phyloP scores from a whole-genome alignment of 2,329 filamentous ascomycete species.

The Diaporthe ilicicola region DNA sequence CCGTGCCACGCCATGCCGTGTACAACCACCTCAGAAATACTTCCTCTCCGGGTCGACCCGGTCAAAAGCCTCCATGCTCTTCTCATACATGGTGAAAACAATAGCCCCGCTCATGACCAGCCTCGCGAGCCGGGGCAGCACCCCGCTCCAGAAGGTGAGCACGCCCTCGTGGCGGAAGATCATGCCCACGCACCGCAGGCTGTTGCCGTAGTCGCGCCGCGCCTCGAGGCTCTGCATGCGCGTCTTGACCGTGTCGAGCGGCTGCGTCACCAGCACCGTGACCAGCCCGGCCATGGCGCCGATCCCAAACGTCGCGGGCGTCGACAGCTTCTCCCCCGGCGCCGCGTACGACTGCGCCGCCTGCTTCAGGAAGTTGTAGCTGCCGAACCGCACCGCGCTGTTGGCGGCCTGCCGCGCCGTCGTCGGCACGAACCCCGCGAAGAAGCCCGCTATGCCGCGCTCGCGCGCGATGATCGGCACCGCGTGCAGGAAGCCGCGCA shows the following conservation, averaged over 20 bases:
- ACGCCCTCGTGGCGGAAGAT: slow-evolving; percentile 92
- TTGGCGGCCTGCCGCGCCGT: slow-evolving; percentile 96
- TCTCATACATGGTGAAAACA: slow-evolving; percentile 98
- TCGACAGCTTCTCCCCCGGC: slow-evolving; percentile 93
- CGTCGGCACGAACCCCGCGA: slow-evolving; percentile 95
- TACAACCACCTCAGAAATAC: slow-evolving; percentile 69
- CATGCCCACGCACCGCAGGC: slow-evolving; percentile 79
- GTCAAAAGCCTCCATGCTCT: slow-evolving; percentile 90
- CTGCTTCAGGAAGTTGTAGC: slow-evolving; percentile 91
- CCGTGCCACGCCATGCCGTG: neutral
- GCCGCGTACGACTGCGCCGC: slow-evolving; percentile 90
- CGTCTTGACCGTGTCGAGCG: slow-evolving; percentile 94
- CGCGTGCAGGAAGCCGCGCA: slow-evolving; percentile 92
- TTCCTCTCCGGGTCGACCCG: slow-evolving; percentile 81
- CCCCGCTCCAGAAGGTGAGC: slow-evolving; percentile 92
- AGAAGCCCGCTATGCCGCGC: slow-evolving; percentile 89
- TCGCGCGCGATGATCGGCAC: slow-evolving; percentile 87
- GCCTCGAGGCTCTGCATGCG: slow-evolving; percentile 97
- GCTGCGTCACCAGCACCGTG: slow-evolving; percentile 82
- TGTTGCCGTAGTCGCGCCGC: slow-evolving; percentile 82
- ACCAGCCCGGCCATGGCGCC: slow-evolving; percentile 89
- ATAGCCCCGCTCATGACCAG: slow-evolving; percentile 93
- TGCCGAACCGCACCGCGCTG: slow-evolving; percentile 88
- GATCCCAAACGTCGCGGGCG: slow-evolving; percentile 87
- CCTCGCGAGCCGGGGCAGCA: slow-evolving; percentile 83